Percentiles rank a stretch among this genome's conserved stretches.
phyloP scores from a whole-genome alignment of 345 rosid genomes.

The Eucalyptus tenuipes region DNA sequence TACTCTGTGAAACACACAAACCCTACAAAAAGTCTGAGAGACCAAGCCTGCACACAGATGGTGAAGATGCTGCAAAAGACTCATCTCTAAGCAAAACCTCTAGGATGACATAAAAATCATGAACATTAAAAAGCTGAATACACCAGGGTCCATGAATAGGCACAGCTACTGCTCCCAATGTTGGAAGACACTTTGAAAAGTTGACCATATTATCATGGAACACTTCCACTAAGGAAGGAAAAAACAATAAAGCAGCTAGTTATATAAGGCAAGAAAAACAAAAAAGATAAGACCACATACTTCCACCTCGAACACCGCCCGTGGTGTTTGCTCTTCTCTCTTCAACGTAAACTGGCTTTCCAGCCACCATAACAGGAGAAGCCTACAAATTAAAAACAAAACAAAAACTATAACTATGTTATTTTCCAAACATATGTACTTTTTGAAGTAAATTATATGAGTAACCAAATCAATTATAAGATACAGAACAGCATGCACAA shows the following conservation, averaged over 20 bases:
- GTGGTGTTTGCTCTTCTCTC: slow-evolving; percentile 89
- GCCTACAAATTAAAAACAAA: slow-evolving; percentile 32
- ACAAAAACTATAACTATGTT: not conserved
- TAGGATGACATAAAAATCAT: not conserved
- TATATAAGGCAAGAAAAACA: not conserved
- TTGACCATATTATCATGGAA: not conserved
- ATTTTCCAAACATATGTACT: not conserved
- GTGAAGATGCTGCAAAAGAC: not conserved
- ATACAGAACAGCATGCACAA: not conserved
- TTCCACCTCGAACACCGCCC: slow-evolving; percentile 70
- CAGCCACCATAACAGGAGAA: slow-evolving; percentile 84
- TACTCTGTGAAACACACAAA: not conserved
- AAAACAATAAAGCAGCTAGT: not conserved
- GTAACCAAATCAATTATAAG: not conserved
- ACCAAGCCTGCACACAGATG: not conserved
- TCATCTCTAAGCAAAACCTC: not conserved
- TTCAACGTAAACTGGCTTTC: slow-evolving; percentile 81
- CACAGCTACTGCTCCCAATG: not conserved
- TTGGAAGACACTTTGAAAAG: not conserved
- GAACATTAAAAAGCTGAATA: not conserved
- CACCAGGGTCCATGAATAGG: not conserved
- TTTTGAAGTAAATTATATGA: not conserved
- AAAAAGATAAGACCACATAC: slow-evolving; percentile 20
- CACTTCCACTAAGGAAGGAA: not conserved
- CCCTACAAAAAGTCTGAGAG: not conserved